These are phyloP conservation scores for Lepiota brunneoincarnata DNA, from an alignment of 768 basidiomycete species.

Conservation along the genomic window DNA sequence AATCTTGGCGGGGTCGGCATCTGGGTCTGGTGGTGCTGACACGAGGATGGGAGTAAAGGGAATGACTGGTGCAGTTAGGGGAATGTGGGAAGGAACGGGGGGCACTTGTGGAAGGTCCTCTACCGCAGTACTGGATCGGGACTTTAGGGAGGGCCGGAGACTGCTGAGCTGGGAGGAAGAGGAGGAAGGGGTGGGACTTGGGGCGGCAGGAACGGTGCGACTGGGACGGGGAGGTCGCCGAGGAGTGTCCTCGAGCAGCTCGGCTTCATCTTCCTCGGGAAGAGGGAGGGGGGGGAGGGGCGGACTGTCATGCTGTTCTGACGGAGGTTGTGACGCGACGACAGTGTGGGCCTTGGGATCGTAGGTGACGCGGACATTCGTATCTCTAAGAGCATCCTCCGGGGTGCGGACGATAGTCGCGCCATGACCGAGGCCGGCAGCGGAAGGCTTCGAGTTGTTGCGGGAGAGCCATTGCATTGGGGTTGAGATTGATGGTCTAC, in stretches of 20 bases:
- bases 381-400: constrained; percentile 66
- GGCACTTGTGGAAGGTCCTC: constrained; percentile 47
- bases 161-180: constrained; percentile 20
- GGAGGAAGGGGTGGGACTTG: constrained; percentile 24
- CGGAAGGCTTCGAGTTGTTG: constrained; percentile 31
- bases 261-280: constrained; percentile 30
- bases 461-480: constrained; percentile 55
- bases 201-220: constrained; percentile 16
- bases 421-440: constrained; percentile 60
- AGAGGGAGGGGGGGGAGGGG: constrained; percentile 55
- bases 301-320: constrained; percentile 37
- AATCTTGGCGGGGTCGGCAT: constrained; percentile 54
- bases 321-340: constrained; percentile 1
- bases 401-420: constrained; percentile 79
- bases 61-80: constrained; percentile 42
- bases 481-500: constrained; percentile 37
- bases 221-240: constrained; percentile 35
- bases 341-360: constrained; percentile 21
- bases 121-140: constrained; percentile 27
- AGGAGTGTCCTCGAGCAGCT: constrained; percentile 18
- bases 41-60: constrained; percentile 69
- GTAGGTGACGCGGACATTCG: constrained; percentile 39
- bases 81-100: constrained; percentile 43
- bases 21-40: constrained; percentile 47
- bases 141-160: constrained; percentile 38